Evolutionary conservation across 805 yeast species (phyloP).

Genomic region (Starmera caribaea): DNA sequence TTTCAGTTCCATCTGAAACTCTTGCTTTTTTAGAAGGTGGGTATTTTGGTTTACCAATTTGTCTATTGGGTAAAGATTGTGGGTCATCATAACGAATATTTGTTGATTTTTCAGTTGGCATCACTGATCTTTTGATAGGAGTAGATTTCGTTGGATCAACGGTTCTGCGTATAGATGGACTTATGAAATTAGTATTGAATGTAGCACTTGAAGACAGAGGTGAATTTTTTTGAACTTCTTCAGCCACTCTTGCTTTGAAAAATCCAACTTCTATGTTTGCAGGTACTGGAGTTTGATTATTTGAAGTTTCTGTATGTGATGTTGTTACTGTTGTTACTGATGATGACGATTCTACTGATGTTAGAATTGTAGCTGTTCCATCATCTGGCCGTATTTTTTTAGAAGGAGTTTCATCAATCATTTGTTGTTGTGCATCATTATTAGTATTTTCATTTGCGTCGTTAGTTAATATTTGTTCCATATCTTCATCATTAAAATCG

Average conservation of each 20-base stretch:
- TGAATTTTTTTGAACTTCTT: constrained; percentile 37
- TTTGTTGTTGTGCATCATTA: too few relatives aligned
- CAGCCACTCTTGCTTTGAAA: constrained; percentile 60
- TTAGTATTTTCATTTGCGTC: too few relatives aligned
- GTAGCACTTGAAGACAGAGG: constrained; percentile 26
- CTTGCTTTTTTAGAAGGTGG: constrained; percentile 13
- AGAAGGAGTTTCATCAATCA: too few relatives aligned
- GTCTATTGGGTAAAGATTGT: constrained; percentile 16
- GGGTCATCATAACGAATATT: constrained; percentile 18
- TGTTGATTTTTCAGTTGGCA: constrained; percentile 4
- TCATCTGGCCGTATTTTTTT: too few relatives aligned
- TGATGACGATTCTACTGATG: background rate
- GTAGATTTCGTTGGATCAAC: constrained; percentile 62
- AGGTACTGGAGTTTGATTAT: too few relatives aligned
- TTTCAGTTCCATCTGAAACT: background rate
- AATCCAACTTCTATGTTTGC: constrained; percentile 27
- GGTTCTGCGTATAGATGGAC: constrained; percentile 46
- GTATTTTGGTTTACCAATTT: constrained; percentile 19
- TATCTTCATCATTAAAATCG: constrained; percentile 21
- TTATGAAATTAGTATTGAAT: constrained; percentile 50
- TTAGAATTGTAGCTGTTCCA: background rate
- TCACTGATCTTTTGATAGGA: constrained; percentile 39
- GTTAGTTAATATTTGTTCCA: constrained; percentile 9
- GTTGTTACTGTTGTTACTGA: constrained; percentile 7
- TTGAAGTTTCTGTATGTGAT: background rate